Evolutionary conservation across 2,329 filamentous ascomycete species (phyloP), one percentile per base, ranked within the genome.

Genomic region (Xylariaceae sp.): DNA sequence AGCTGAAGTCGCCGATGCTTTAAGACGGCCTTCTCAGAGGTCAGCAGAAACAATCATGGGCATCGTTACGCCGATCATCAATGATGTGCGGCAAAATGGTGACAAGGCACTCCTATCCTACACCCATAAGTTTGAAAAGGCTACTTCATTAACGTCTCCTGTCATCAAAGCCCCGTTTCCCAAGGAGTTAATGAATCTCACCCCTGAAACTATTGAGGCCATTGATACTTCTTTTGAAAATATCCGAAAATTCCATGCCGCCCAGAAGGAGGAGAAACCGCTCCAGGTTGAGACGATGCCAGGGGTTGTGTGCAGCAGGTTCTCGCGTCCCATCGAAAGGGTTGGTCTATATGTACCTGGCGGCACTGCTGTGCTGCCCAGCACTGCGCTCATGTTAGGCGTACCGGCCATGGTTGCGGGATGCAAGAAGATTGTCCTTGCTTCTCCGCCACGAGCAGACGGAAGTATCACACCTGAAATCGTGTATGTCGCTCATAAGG

Each of bases 121-220:
- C 72, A 97, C 94, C 1, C 92, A 96, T 80, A 96, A 95, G 71
- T 99, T 99, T 63, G 94, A 99, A 69, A 96, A 92, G 75, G 94
- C 92, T 0, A 95, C 89, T 0, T 92, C 89, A 2, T 77, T 99
- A 55, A 94, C 84, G 13, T 92, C 91, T 0, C 90, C 92, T 0
- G 91, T 99, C 13, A 78, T 99, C 59, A 87, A 85, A 66, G 92
- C 94, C 1, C 94, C 94, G 0, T 99, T 96, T 76, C 86, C 90
- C 1, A 74, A 85, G 61, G 82, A 85, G 55, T 77, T 97, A 42
- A 97, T 99, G 94, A 79, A 90, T 58, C 78, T 99, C 15, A 75
- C 88, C 0, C 78, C 83, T 1, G 92, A 96, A 70, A 96, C 91
- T 0, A 89, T 88, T 62, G 80, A 89, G 65, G 92, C 94, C n/a